Base-by-base conservation (phyloP, 371 early-diverging fungal species). In the Basidiobolus meristosporus region DNA sequence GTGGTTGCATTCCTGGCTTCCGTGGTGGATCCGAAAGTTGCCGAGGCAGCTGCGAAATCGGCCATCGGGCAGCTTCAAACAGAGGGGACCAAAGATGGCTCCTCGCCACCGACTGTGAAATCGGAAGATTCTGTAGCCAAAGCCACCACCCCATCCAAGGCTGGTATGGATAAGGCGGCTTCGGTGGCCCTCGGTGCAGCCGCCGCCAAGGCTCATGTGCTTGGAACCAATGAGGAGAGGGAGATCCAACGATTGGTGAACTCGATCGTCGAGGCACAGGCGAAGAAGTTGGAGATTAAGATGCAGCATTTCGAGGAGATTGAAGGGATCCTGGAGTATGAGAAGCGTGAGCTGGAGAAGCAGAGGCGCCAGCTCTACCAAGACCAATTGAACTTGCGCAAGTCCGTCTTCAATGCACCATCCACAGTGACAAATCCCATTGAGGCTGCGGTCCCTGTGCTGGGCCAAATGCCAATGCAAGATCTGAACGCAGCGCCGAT, bases 1-100 rank as follows among this genome's bases (percentile, higher is more conserved):
- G 75, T 98, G 0, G 77, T 96, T 6, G 87, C 97, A 1, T 96
- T 95, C 47, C 58, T 99, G 47, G 89, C 91, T 1, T 73, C 83
- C 9, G 72, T 82, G 7, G 93, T 99, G 3, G 77, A 82, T 57
- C 92, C 97, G 0, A 67, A 78, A 16, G 83, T 97, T 1, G 97
- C 92, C 0, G 62, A 75, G 0, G 85, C 84, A 2, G 90, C 90
- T 3, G 93, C 92, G 3, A 65, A 81, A 55, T 68, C 72, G 5
- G 73, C 81, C 1, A 37, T 68, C 38, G 60, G 56, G 42, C 70
- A 62, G 44, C 45, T 69, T 52, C 61, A 11, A 11, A 30, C 46
- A 33, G 26, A 26, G 9, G 26, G 9, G 26, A 26, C 26, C 26
- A 26, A 26, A 5, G 46, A 34, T 7, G 46, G 30, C 29, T 40